A percentile compares a stretch with the other conserved stretches of the same genome.
Evolutionary conservation across 1,284 basidiomycete genomes (phyloP).

Genomic region (Malassezia slooffiae): DNA sequence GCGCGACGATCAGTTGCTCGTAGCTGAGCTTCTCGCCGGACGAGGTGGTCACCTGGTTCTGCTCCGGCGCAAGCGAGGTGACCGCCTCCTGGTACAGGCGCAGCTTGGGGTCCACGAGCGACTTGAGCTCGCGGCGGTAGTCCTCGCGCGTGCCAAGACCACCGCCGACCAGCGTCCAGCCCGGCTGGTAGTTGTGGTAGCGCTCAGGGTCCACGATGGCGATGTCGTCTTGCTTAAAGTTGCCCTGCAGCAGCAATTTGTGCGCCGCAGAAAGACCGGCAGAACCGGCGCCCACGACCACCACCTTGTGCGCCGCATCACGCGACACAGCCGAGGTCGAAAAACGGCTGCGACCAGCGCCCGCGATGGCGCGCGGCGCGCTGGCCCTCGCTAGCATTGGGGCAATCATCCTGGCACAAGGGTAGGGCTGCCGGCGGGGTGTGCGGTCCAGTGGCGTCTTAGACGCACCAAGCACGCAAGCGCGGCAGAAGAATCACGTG

Average conservation of each 20-base stretch:
- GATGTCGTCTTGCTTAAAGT: slow-evolving; percentile 27
- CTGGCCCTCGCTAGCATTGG: too few relatives aligned
- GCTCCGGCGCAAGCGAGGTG: slow-evolving; percentile 59
- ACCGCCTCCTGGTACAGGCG: slow-evolving; percentile 66
- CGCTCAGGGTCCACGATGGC: slow-evolving; percentile 34
- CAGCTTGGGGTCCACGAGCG: slow-evolving; percentile 52
- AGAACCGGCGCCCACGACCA: slow-evolving; percentile 47
- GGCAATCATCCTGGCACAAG: too few relatives aligned
- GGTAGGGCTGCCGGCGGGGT: too few relatives aligned
- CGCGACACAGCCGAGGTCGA: slow-evolving; percentile 1
- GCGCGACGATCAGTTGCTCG: slow-evolving; percentile 76
- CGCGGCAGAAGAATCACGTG: too few relatives aligned
- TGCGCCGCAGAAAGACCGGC: slow-evolving; percentile 46
- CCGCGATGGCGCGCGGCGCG: too few relatives aligned
- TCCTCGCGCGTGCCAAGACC: slow-evolving; percentile 61
- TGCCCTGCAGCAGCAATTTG: slow-evolving; percentile 52
- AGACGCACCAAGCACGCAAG: too few relatives aligned
- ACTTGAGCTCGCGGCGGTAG: slow-evolving; percentile 58
- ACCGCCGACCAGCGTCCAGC: slow-evolving; percentile 80
- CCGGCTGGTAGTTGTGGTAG: slow-evolving; percentile 41
- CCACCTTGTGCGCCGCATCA: slow-evolving; percentile 31
- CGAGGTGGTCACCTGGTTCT: slow-evolving; percentile 61
- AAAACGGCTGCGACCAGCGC: too few relatives aligned
- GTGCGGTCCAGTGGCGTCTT: too few relatives aligned
- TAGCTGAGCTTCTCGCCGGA: slow-evolving; percentile 64